A percentile compares a stretch with the other conserved stretches of the same genome.
Evolutionary conservation across 352 stramenopile genomes (phyloP).

Genomic region (Globisporangium parvum): DNA sequence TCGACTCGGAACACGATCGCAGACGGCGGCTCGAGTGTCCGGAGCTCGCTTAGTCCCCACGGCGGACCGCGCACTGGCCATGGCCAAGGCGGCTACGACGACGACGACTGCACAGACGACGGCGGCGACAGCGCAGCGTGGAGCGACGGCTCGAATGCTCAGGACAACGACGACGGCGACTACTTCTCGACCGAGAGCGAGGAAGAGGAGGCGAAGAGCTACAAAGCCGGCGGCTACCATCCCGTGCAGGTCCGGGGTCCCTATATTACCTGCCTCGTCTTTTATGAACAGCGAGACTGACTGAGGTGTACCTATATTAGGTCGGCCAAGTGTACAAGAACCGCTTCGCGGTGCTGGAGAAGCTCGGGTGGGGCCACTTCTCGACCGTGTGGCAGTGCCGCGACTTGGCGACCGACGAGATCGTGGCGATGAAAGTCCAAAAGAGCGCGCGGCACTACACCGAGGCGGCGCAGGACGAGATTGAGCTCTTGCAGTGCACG

Average conservation of each 20-base stretch:
- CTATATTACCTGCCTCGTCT: slow-evolving; percentile 22
- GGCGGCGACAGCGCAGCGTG: slow-evolving; percentile 20
- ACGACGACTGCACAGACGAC: slow-evolving; percentile 28
- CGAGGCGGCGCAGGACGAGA: slow-evolving; percentile 98
- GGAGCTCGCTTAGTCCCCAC: slow-evolving; percentile 17
- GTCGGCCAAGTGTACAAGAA: slow-evolving; percentile 90
- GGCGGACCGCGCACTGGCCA: background rate
- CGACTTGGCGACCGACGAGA: slow-evolving; percentile 71
- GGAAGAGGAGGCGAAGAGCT: slow-evolving; percentile 92
- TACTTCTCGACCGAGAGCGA: slow-evolving; percentile 79
- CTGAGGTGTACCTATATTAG: background rate
- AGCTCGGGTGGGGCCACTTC: slow-evolving; percentile 99
- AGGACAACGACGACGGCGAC: slow-evolving; percentile 78
- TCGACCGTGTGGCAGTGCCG: slow-evolving; percentile 99
- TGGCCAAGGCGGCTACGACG: slow-evolving; percentile 19
- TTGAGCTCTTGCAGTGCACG: slow-evolving; percentile 94
- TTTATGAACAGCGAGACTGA: slow-evolving; percentile 9
- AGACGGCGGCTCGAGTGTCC: slow-evolving; percentile 29
- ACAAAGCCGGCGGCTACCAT: slow-evolving; percentile 98
- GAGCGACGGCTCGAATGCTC: slow-evolving; percentile 14
- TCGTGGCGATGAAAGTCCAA: slow-evolving; percentile 97
- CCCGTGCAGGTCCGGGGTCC: slow-evolving; percentile 62
- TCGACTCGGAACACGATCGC: slow-evolving; percentile 25
- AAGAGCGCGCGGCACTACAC: slow-evolving; percentile 98
- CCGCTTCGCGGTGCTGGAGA: slow-evolving; percentile 96